Base-by-base conservation (phyloP, 768 basidiomycete species). In the Polyporus arcularius region DNA sequence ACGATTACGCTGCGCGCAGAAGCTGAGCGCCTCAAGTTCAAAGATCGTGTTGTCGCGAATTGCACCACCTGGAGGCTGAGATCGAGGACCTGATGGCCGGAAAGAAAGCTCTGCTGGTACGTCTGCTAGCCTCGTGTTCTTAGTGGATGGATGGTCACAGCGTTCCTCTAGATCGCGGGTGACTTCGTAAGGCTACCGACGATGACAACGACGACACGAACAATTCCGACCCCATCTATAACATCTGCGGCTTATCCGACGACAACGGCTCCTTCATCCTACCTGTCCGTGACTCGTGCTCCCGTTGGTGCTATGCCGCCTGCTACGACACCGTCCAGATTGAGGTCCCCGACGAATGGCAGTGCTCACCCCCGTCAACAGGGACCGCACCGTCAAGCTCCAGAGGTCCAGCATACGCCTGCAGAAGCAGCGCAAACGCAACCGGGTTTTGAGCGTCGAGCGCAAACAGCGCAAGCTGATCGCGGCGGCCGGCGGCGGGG, bases 181-280 rank as follows among this genome's bases (percentile, higher is more conserved):
- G 21, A 26, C 21, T 26, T 26, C 21, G 21, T 26, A 26, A 26
- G 14, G 52, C 53, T 60, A 26, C 58, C 60, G 14, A 21, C 60
- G 51, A 16, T 40, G 38, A 65, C 58, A 66, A 67, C 63, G 60
- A 66, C 41, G 56, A 64, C 52, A 51, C 58, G 21, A 41, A 53
- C 28, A 74, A 67, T 61, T 73, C 79, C 11, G 84, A 86, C 47
- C 75, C 76, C 51, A 85, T 88, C 55, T 77, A 79, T 47, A 94
- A 92, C 71, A 89, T 92, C 60, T 95, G 92, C 72, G 85, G 85
- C 6, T 82, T 83, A 61, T 75, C 79, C 48, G 80, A 85, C 68
- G 93, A 93, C 73, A 91, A 93, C 71, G 92, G 92, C 21, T 91
- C 89, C 72, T 88, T 86, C 10, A 90, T 95, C 63, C 89, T 26